Base-by-base conservation (phyloP, 2,329 filamentous ascomycete genomes). In the Waltergamsia citrina region DNA sequence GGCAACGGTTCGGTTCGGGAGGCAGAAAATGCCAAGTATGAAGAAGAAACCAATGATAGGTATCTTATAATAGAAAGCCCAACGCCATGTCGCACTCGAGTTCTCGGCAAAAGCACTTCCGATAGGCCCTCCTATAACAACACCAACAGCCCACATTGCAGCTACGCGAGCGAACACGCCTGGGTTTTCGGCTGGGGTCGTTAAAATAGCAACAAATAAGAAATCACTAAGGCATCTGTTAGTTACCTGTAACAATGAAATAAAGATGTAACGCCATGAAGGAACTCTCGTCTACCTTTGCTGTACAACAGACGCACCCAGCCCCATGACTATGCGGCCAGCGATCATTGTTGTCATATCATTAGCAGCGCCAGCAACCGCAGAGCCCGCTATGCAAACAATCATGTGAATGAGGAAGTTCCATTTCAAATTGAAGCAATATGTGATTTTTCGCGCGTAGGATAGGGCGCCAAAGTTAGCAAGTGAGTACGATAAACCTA, bases 51-150 rank as follows among this genome's bases (percentile, higher is more conserved):
- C 60, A 25, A 72, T 47, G 24, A 57, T 42, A 6, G 49, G 47
- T 7, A 72, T 49, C 39, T 73, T 74, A 48, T 74, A 64, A 43
- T 74, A 75, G 43, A 71, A 69, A 0, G 56, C 58, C 60, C 56
- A 64, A 40, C 63, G 48, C 63, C 62, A 67, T 6, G 55, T 60
- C 2, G 55, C 56, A 5, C 48, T 38, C 5, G 42, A 43, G 19
- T 58, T 56, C 10, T 52, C 43, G 1, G 53, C 51, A 23, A 61
- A 57, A 3, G 44, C 52, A 22, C 49, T 52, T 5, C 56, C 52
- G n/a, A 48, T 43, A 9, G 43, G 33, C 1, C 42, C 41, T 11
- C 47, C 45, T 1, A 44, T 29, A 12, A 45, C 37, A 2, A 48
- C 37, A 5, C 44, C 47, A n/a, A 47, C n/a, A 7, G 45, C 42